Evolutionary conservation across 305 asterid genomes (phyloP).

Genomic region (Andrographis paniculata): DNA sequence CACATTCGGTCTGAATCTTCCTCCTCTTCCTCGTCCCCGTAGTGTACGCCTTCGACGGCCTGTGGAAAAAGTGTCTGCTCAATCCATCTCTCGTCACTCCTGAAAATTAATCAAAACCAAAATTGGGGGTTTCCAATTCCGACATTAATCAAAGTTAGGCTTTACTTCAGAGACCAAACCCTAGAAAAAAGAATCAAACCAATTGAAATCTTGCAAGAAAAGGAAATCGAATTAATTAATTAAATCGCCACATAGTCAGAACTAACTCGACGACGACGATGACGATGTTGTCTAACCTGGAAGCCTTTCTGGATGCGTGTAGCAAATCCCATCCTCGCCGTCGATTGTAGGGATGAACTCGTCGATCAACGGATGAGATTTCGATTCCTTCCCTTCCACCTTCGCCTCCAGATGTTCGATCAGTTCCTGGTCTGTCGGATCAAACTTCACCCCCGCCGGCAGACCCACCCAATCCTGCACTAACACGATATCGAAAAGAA

Average conservation of each 20-base stretch:
- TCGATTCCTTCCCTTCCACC: slow-evolving; percentile 58
- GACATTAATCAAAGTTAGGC: slow-evolving; percentile 15
- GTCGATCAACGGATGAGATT: slow-evolving; percentile 96
- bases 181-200: too few species aligned
- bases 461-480: slow-evolving; percentile 93
- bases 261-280: slow-evolving; percentile 31
- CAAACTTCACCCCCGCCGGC: slow-evolving; percentile 98
- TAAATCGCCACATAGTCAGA: slow-evolving; percentile 19
- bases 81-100: slow-evolving; percentile 95
- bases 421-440: slow-evolving; percentile 97
- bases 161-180: too few species aligned
- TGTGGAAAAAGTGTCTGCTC: slow-evolving; percentile 91
- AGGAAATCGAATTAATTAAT: too few species aligned
- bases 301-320: slow-evolving; percentile 97
- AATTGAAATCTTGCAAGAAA: too few species aligned
- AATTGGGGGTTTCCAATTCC: slow-evolving; percentile 50
- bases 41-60: slow-evolving; percentile 98
- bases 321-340: slow-evolving; percentile 99
- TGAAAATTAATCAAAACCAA: slow-evolving; percentile 24
- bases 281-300: slow-evolving; percentile 43
- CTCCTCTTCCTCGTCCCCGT: slow-evolving; percentile 91
- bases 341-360: slow-evolving; percentile 95
- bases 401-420: slow-evolving; percentile 95
- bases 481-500: neutral
- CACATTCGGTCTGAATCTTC: slow-evolving; percentile 90